Evolutionary conservation across 2,329 filamentous ascomycete species (phyloP), one percentile per base, ranked within the genome.

Genomic region (Microsporum canis): DNA sequence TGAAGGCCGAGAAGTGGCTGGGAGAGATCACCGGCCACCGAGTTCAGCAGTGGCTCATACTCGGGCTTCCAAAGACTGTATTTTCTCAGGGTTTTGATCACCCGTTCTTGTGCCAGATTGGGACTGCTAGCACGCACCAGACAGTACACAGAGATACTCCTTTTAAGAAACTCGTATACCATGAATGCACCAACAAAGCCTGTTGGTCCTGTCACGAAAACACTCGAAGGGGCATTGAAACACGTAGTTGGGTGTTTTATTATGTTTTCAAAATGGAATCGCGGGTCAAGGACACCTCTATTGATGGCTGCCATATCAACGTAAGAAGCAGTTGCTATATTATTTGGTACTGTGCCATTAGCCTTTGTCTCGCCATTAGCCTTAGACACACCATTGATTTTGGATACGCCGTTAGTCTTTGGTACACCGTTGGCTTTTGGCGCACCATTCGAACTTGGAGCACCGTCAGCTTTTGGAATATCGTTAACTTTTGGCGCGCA

Each of bases 181-280:
- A 57, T 57, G 31, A 57, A 57, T n/a, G 53, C 53, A 27, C 53
- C 53, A 36, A 57, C 53, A 57, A 57, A 57, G 5, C 53, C 53
- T 10, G 53, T 57, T 36, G 53, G 36, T n/a, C 53, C 53, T 36
- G 53, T 57, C 33, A 57, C 53, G 5, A 57, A 57, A 4, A 57
- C 53, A 10, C 27, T 23, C n/a, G 34, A n/a, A 4, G 53, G 53
- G 7, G 45, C 3, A 39, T 33, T 36, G 6, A 36, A 57, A 57
- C 33, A 23, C 2, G 53, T 27, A 4, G 10, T 14, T 3, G 53
- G 36, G 14, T 57, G 33, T 29, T 57, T 38, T 57, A 14, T 39
- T 36, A 57, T 33, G 31, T 57, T 57, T 33, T 27, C 36, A 27
- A 57, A 57, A 8, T 33, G 27, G 29, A 57, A 57, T 7, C 53